Base-by-base conservation (phyloP, 805 yeast genomes). In the Metschnikowia bowlesiae region DNA sequence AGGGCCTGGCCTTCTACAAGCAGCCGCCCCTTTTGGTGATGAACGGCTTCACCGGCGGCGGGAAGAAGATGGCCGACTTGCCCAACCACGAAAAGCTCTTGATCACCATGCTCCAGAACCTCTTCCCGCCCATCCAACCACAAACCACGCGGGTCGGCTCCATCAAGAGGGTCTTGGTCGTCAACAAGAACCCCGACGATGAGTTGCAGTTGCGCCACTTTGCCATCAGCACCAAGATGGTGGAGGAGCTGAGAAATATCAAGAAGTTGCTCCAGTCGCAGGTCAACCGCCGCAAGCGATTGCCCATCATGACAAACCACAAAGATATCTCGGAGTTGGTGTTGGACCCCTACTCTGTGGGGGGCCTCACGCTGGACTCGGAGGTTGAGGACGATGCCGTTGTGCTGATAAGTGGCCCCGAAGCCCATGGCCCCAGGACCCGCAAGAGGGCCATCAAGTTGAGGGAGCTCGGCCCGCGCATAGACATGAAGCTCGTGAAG, bases 91-190 rank as follows among this genome's bases (percentile, higher is more conserved):
- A 92, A 66, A 88, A 89, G 60, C 76, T 92, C 53, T 66, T 90
- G 50, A 82, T 95, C 31, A 88, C 97, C 3, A 83, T 90, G 73
- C 89, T 94, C 71, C 99, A 94, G 70, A 90, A 89, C 70, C 83
- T 94, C 82, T 89, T 92, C 67, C 99, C 99, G 6, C 89, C 99
- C 18, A 85, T 94, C 57, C 85, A 89, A 52, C 97, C 97, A 3
- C 89, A 89, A 56, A 70, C 74, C 50, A 87, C 95, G 16, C 83
- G 83, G 56, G 84, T 94, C 33, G 72, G 74, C 42, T 73, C 86
- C 1, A 90, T 94, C 48, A 85, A 83, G 61, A 79, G 99, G 62
- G 98, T 94, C 18, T 72, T 94, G 60, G 78, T 94, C 80, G 71
- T 94, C 49, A 85, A 86, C 65, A 87, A 84, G 62, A 86, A 84